A percentile compares a stretch with the other conserved stretches of the same genome.
These are phyloP conservation scores for Nannizzia gypsea DNA, from an alignment of 2,329 filamentous ascomycete genomes.

Conservation along the genomic window DNA sequence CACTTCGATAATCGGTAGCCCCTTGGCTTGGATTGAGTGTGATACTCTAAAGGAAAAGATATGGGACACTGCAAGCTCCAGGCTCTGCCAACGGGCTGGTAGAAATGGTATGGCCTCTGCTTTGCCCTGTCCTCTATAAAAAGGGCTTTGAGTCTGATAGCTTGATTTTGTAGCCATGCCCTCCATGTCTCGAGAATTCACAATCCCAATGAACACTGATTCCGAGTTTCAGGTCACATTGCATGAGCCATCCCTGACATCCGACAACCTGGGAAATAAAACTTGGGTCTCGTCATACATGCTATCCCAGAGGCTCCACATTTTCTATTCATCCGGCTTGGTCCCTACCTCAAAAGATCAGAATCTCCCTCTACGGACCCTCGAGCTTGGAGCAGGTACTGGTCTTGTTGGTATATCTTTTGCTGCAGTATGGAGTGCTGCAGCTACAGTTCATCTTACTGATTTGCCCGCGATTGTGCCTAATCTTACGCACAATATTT, in stretches of 20 bases:
- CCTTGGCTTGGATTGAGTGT: conserved; percentile 35
- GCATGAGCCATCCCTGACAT: conserved; percentile 75
- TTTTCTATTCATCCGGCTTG: conserved; percentile 29
- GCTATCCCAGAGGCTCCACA: conserved; percentile 58
- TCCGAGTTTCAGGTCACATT: conserved; percentile 54
- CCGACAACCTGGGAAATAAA: conserved; percentile 81
- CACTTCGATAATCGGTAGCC: conserved; percentile 36
- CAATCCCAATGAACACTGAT: conserved; percentile 38
- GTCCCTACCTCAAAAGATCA: conserved; percentile 19
- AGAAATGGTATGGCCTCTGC: conserved; percentile 44
- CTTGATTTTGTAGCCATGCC: conserved; percentile 43
- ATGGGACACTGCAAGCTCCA: conserved; percentile 67
- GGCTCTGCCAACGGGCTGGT: conserved; percentile 77
- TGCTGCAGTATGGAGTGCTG: conserved; percentile 51
- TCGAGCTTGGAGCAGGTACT: conserved; percentile 84
- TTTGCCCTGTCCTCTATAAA: background rate
- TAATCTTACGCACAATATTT: conserved; percentile 66
- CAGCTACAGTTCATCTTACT: conserved; percentile 57
- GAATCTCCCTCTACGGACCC: conserved; percentile 28
- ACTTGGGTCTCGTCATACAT: conserved; percentile 91
- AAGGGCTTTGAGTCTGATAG: background rate
- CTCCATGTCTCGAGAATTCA: conserved; percentile 49
- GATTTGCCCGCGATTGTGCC: conserved; percentile 74
- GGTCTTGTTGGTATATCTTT: conserved; percentile 82
- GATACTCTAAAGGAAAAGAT: conserved; percentile 33